Evolutionary conservation across 2,329 filamentous ascomycete genomes (phyloP), one percentile per base, ranked within the genome.

Genomic region (Pseudogymnoascus sp.): DNA sequence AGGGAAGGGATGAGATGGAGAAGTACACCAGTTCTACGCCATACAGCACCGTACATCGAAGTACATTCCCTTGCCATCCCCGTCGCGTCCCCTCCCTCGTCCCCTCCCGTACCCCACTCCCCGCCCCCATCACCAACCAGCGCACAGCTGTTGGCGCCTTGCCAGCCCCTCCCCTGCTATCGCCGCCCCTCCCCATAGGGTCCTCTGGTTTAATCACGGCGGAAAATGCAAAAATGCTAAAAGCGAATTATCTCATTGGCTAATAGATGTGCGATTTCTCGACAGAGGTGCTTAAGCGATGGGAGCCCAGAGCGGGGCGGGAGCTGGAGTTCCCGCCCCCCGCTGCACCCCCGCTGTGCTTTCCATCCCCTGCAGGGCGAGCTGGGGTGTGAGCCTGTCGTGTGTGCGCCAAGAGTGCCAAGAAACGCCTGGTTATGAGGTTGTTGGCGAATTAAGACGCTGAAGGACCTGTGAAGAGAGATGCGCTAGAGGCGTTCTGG

Each of bases 31-130:
- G 45, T 30, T 28, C 14, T n/a, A 52, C 25, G 25, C 45, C 45
- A 30, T 52, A 12, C 25, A 33, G 4, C 45, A 12, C 3, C 45
- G 25, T 52, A 52, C 45, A 52, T 52, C 3, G 9, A 52, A 52
- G 45, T 52, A 52, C 45, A 52, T 52, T 3, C 5, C 25, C 45
- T 25, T 33, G 5, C 14, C 28, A 33, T 33, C 49, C 49, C 12
- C 5, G 49, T 55, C 25, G n/a, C 5, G 6, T 49, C 41, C 41
- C 41, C 41, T 25, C 22, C 42, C 23, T 30, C 49, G 49, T 55
- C 25, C 49, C 49, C 49, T 33, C 49, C 49, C 49, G 49, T 55
- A 55, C 49, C 49, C 49, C 49, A 55, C 45, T 52, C 45, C 45
- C 25, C 45, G 45, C 45, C 2, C 45, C 45, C 45, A 41, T 19